Percentiles rank a stretch among this genome's conserved stretches.
phyloP scores from a whole-genome alignment of 1,139 yeast genomes.

The Hansenula sp. region DNA sequence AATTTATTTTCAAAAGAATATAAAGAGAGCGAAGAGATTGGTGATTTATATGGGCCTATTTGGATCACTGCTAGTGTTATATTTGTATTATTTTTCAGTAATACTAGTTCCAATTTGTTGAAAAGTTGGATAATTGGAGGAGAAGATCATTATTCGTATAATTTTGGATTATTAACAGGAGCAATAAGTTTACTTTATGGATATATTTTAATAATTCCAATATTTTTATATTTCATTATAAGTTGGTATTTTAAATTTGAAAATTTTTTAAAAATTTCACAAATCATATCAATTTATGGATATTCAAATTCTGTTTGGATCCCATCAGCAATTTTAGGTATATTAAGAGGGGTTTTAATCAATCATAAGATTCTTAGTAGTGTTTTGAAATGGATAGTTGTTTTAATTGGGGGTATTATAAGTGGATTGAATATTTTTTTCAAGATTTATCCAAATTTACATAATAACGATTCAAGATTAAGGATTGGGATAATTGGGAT shows the following conservation, averaged over 20 bases:
- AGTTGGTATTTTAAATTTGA: conserved; percentile 32
- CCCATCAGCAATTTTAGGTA: conserved; percentile 63
- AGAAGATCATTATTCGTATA: conserved; percentile 47
- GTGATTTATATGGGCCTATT: conserved; percentile 75
- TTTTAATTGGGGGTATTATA: conserved; percentile 20
- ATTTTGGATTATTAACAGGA: conserved; percentile 58
- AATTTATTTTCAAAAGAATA: conserved; percentile 12
- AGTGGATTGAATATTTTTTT: conserved; percentile 20
- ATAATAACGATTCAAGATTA: conserved; percentile 15
- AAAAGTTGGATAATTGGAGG: conserved; percentile 26
- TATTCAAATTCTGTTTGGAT: conserved; percentile 78
- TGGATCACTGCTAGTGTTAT: conserved; percentile 84
- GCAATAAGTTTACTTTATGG: conserved; percentile 70
- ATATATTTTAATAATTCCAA: conserved; percentile 64
- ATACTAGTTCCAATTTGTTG: conserved; percentile 42
- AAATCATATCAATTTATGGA: conserved; percentile 60
- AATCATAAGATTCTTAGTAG: conserved; percentile 16
- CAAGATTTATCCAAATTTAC: conserved; percentile 18
- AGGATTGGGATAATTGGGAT: conserved; percentile 10
- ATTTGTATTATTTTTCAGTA: conserved; percentile 67
- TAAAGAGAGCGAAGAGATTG: conserved; percentile 14
- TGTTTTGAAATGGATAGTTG: conserved; percentile 22
- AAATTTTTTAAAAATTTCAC: conserved; percentile 18
- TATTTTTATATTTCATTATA: conserved; percentile 44
- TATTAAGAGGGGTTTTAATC: conserved; percentile 26